Percentiles rank a stretch among this genome's conserved stretches.
Evolutionary conservation across 768 basidiomycete genomes (phyloP).

Genomic region (Termitomyces sp.): DNA sequence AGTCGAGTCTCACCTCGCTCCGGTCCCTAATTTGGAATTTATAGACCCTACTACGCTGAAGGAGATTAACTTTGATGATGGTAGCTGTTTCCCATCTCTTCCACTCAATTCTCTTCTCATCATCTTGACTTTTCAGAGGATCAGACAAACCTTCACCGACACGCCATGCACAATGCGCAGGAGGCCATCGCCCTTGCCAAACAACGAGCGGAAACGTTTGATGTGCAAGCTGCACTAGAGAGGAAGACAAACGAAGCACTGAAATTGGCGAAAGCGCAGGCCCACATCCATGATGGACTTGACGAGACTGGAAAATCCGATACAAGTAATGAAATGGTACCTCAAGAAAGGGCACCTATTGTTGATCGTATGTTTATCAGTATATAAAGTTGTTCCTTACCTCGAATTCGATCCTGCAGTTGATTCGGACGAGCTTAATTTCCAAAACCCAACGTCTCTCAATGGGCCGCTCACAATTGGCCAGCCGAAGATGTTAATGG

Average conservation of each 20-base stretch:
- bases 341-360: constrained; percentile 40
- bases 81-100: constrained; percentile 30
- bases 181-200: constrained; percentile 79
- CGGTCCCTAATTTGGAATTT: constrained; percentile 52
- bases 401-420: constrained; percentile 38
- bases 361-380: constrained; percentile 54
- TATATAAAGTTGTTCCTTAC: neutral
- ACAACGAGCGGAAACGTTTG: constrained; percentile 80
- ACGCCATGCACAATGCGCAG: constrained; percentile 86
- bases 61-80: constrained; percentile 90
- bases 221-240: constrained; percentile 74
- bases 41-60: constrained; percentile 47
- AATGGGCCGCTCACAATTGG: constrained; percentile 79
- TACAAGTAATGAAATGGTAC: constrained; percentile 27
- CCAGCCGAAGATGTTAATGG: constrained; percentile 95
- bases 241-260: constrained; percentile 78
- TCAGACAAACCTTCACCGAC: constrained; percentile 75
- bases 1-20: constrained; percentile 32
- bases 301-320: constrained; percentile 40
- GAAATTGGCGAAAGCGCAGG: constrained; percentile 56
- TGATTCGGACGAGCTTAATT: constrained; percentile 96
- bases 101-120: neutral
- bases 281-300: constrained; percentile 41
- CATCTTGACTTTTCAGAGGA: constrained; percentile 52
- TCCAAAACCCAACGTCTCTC: constrained; percentile 95